phyloP scores from a whole-genome alignment of 371 early-diverging fungal species.

The Chytridium lagenaria region DNA sequence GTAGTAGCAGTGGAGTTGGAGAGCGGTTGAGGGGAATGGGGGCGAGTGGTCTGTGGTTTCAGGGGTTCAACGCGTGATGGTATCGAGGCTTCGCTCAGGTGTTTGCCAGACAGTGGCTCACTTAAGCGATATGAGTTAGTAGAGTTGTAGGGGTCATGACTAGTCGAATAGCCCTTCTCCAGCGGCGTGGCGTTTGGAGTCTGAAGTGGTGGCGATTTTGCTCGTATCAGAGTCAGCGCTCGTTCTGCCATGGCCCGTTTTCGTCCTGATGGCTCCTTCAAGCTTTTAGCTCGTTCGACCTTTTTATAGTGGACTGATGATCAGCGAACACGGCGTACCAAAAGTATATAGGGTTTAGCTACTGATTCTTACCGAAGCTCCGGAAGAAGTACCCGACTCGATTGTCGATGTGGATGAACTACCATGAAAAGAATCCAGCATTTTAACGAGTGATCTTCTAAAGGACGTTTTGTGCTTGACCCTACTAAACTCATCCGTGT shows the following conservation, averaged over 20 bases:
- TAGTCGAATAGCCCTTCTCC: neutral
- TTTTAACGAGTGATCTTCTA: slow-evolving; percentile 1
- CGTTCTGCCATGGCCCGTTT: slow-evolving; percentile 2
- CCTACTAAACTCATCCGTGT: neutral
- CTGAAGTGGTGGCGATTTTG: slow-evolving; percentile 2
- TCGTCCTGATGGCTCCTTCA: slow-evolving; percentile 2
- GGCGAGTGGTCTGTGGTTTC: neutral
- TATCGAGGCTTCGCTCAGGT: no score
- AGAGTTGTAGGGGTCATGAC: neutral
- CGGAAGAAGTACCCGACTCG: slow-evolving; percentile 3
- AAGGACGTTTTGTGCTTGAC: neutral
- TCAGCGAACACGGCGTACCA: no score
- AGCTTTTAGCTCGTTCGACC: slow-evolving; percentile 9
- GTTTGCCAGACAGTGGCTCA: no score
- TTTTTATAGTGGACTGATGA: neutral
- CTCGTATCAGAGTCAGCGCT: slow-evolving; percentile 14
- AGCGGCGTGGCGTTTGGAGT: neutral
- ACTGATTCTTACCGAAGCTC: no score
- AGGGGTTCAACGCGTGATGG: neutral
- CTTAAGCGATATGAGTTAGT: neutral
- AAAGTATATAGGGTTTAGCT: no score
- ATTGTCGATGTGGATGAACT: no score
- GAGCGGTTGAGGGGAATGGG: neutral
- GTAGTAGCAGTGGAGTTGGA: neutral
- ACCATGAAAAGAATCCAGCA: slow-evolving; percentile 15